Evolutionary conservation across 139 green algal species (phyloP).

Genomic region (Asterochloris sp.): DNA sequence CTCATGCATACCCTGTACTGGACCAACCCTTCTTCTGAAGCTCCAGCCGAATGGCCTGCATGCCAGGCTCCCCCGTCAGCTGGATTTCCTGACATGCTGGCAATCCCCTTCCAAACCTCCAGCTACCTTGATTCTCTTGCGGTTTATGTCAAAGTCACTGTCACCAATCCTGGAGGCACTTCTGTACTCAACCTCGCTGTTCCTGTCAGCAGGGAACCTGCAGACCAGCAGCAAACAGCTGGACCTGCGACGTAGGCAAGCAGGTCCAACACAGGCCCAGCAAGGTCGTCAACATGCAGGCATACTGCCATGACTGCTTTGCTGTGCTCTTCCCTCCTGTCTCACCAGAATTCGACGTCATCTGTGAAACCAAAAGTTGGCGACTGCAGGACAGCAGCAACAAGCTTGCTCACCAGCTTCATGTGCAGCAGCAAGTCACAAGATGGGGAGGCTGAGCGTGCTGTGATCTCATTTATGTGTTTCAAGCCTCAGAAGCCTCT

Average conservation of each 20-base stretch:
- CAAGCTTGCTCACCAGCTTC: no score
- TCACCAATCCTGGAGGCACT: conserved; percentile 81
- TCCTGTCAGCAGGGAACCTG: conserved; percentile 8
- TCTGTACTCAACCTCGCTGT: conserved; percentile 52
- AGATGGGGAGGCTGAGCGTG: no score
- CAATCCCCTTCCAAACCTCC: conserved; percentile 7
- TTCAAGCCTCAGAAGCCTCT: no score
- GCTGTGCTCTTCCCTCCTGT: conserved; percentile 30
- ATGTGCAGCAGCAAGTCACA: no score
- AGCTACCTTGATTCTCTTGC: conserved; percentile 81
- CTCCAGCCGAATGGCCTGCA: conserved; percentile 62
- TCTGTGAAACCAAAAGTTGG: conserved; percentile 92
- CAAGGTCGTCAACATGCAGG: background rate
- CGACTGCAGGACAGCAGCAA: conserved; percentile 33
- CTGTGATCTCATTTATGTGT: no score
- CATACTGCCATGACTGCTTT: conserved; percentile 54
- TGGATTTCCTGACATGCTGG: conserved; percentile 4
- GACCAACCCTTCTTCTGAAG: conserved; percentile 86
- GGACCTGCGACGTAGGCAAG: no score
- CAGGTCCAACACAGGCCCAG: no score
- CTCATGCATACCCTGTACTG: conserved; percentile 60
- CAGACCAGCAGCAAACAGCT: no score
- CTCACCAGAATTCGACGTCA: conserved; percentile 86
- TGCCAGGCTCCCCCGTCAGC: background rate
- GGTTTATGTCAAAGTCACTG: conserved; percentile 86